Evolutionary conservation across 73 alveolate genomes (phyloP).

Genomic region (Tetrahymena thermophila): DNA sequence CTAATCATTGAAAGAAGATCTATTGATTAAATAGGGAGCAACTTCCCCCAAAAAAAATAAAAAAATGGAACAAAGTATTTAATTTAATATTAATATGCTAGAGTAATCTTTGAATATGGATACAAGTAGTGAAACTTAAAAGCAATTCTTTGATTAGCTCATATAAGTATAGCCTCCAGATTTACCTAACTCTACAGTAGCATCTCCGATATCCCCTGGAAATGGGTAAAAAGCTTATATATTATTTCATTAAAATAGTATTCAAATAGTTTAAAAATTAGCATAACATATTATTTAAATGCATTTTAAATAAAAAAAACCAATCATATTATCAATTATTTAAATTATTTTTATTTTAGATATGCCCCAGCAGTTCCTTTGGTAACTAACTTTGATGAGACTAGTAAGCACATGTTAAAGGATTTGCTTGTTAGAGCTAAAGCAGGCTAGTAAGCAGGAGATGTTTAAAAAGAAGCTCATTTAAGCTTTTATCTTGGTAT

Average conservation of each 20-base stretch:
- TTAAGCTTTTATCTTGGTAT: conserved; percentile 94
- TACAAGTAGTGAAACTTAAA: neutral
- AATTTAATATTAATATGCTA: neutral
- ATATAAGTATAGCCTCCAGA: conserved; percentile 98
- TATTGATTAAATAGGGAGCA: neutral
- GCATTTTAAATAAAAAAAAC: too few relatives aligned
- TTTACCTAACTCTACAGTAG: conserved; percentile 88
- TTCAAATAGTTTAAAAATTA: too few relatives aligned
- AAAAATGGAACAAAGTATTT: neutral
- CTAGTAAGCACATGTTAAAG: conserved; percentile 59
- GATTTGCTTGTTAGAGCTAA: conserved; percentile 93
- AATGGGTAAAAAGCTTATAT: conserved; percentile 50
- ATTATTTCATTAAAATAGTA: too few relatives aligned
- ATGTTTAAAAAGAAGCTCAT: conserved; percentile 95
- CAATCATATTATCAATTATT: neutral
- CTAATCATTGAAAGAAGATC: neutral
- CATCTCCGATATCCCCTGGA: conserved; percentile 90
- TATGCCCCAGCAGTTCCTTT: conserved; percentile 98
- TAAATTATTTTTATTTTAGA: neutral
- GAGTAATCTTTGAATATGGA: neutral
- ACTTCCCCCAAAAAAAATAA: neutral
- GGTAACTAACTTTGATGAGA: conserved; percentile 53
- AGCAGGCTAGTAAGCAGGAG: conserved; percentile 96
- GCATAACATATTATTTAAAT: too few relatives aligned
- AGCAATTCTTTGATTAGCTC: conserved; percentile 83